Percentiles rank a stretch among this genome's conserved stretches.
These are phyloP conservation scores for Nannizziopsis arthrosporioides DNA, from an alignment of 2,329 filamentous ascomycete species.

Conservation along the genomic window DNA sequence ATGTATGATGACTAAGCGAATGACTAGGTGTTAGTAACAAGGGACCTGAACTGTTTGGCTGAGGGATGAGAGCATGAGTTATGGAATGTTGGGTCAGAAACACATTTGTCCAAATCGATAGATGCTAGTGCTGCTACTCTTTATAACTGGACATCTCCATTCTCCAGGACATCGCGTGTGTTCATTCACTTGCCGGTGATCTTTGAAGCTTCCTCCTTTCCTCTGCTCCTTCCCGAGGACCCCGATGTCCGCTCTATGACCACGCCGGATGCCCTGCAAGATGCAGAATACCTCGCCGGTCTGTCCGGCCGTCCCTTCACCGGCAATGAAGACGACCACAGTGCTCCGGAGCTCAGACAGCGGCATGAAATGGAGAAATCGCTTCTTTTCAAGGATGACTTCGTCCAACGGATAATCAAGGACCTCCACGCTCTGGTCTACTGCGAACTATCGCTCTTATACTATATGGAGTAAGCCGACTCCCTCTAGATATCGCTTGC, in stretches of 20 bases:
- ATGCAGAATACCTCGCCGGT: constrained; percentile 38
- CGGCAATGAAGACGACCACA: constrained; percentile 11
- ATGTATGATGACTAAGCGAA: neutral
- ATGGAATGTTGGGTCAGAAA: no score
- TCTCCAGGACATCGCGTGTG: no score
- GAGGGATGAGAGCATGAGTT: no score
- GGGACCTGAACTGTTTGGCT: no score
- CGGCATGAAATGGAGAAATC: constrained; percentile 24
- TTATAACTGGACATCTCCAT: no score
- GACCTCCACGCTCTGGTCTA: constrained; percentile 50
- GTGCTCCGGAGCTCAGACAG: neutral
- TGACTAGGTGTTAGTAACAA: no score
- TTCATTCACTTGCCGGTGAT: no score
- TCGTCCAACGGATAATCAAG: constrained; percentile 46
- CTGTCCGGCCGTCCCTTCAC: constrained; percentile 29
- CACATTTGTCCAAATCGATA: no score
- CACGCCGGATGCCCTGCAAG: constrained; percentile 35
- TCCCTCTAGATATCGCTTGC: neutral
- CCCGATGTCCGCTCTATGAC: constrained; percentile 36
- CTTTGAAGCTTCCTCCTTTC: neutral
- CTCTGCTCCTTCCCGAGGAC: neutral
- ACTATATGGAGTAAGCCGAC: constrained; percentile 49
- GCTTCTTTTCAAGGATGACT: constrained; percentile 32
- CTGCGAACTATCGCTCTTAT: constrained; percentile 49
- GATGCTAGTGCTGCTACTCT: no score